Evolutionary conservation across 108 stramenopile genomes (phyloP), one percentile per base, ranked within the genome.

Genomic region (Epithemia pelagica): DNA sequence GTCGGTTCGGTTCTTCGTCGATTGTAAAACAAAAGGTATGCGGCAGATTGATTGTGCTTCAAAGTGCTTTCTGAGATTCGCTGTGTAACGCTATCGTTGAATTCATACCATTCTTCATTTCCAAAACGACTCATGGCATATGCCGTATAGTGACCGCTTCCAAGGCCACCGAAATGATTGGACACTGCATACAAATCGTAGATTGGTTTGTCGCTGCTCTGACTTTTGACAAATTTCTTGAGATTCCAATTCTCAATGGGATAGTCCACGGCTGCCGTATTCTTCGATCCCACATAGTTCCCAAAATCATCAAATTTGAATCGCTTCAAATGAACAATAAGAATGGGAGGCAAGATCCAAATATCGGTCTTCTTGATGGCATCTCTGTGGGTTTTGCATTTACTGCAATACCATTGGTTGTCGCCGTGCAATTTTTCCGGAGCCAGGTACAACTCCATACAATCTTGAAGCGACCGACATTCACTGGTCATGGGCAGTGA

Each of bases 141-240:
- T 1, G 97, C 95, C 15, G 96, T 97, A 69, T 99, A 99, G 72
- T 99, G 98, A 0, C 98, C 98, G 15, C 87, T 86, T 10, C 92
- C 85, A 30, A 96, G 80, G 37, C 80, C 82, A 5, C 94, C 98
- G 30, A 79, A 83, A 82, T 92, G 91, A 68, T 97, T 88, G 19
- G 92, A 89, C 2, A 99, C 94, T 15, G 95, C 97, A 65, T 92
- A 99, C 31, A 96, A 71, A 70, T 99, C 98, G 72, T 97, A 99
- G 0, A 83, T 32, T 0, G 92, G 91, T 21, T 68, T 65, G 2
- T 72, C 78, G 28, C 68, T 74, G 24, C 71, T 75, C 21, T 57
- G 25, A 59, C 71, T 75, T 52, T 75, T 70, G 22, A 81, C 85
- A 60, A 63, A 64, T 0, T 37, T 30, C 31, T 84, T 82, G 57